phyloP scores from a whole-genome alignment of 2,329 filamentous ascomycete genomes.

The Leptographium wingfieldii region DNA sequence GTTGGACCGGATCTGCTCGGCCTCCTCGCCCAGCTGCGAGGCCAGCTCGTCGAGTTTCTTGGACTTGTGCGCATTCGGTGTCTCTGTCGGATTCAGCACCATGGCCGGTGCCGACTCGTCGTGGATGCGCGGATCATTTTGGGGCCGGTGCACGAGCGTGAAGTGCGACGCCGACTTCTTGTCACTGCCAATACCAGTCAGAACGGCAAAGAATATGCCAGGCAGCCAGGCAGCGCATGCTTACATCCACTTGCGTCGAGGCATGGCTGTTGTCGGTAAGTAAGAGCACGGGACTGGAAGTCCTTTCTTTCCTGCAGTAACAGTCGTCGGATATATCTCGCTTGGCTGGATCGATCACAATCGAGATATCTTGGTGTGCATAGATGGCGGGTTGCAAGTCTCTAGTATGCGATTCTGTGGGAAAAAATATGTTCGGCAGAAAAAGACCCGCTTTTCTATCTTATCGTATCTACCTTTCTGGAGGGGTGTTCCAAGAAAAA shows the following conservation, averaged over 20 bases:
- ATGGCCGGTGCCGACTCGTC: constrained; percentile 79
- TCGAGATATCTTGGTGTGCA: not conserved
- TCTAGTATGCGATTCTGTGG: not conserved
- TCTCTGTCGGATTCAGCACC: constrained; percentile 63
- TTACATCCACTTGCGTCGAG: constrained; percentile 22
- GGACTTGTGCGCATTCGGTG: constrained; percentile 35
- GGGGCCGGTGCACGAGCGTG: constrained; percentile 85
- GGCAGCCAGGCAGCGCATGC: constrained; percentile 10
- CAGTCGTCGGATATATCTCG: not conserved
- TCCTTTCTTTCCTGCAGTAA: not conserved
- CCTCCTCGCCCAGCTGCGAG: constrained; percentile 59
- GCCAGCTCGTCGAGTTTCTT: constrained; percentile 65
- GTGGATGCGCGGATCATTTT: constrained; percentile 95
- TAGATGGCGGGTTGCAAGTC: not conserved
- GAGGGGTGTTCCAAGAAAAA: not conserved
- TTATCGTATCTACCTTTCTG: not conserved
- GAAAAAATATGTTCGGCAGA: constrained; percentile 1
- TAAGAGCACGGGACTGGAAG: not conserved
- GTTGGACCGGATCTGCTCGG: constrained; percentile 60
- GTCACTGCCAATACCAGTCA: constrained; percentile 34
- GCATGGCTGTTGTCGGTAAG: constrained; percentile 6
- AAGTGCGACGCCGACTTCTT: constrained; percentile 92
- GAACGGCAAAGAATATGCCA: not conserved
- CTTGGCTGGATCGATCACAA: not conserved
- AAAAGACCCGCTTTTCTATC: constrained; percentile 1